Percentiles rank a stretch among this genome's conserved stretches.
Evolutionary conservation across 768 basidiomycete genomes (phyloP).

Genomic region (Tricholomella constricta): DNA sequence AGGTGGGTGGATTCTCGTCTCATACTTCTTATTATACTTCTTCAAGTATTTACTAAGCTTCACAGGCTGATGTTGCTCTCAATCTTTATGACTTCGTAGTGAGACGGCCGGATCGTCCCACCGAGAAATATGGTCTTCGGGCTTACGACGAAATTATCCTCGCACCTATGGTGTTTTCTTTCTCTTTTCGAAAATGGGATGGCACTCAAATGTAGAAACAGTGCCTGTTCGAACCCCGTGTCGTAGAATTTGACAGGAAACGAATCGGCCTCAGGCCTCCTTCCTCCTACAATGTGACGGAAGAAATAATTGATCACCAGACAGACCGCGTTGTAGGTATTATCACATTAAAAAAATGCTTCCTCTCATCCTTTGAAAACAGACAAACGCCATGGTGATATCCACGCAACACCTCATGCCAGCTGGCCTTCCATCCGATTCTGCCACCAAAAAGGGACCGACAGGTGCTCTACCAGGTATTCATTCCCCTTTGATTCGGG

Average conservation of each 20-base stretch:
- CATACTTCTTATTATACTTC: neutral
- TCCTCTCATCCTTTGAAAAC: conserved; percentile 4
- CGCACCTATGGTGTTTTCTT: conserved; percentile 78
- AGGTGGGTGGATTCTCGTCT: conserved; percentile 53
- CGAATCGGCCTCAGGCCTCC: conserved; percentile 48
- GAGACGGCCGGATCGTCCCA: conserved; percentile 68
- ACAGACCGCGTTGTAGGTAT: conserved; percentile 52
- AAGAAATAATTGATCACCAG: conserved; percentile 68
- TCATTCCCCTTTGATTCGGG: neutral
- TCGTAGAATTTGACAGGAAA: conserved; percentile 88
- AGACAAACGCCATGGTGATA: conserved; percentile 92
- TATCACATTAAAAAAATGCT: conserved; percentile 7
- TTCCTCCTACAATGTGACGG: conserved; percentile 65
- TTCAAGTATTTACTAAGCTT: neutral
- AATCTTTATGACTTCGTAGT: conserved; percentile 92
- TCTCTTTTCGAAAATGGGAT: neutral
- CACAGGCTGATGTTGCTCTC: conserved; percentile 83
- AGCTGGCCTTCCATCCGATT: conserved; percentile 26
- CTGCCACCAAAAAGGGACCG: conserved; percentile 20
- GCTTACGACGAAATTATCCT: conserved; percentile 96
- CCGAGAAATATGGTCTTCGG: conserved; percentile 86
- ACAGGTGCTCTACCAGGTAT: conserved; percentile 17
- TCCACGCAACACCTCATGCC: conserved; percentile 82
- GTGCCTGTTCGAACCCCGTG: conserved; percentile 92
- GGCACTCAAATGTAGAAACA: conserved; percentile 28